Evolutionary conservation across 2,329 filamentous ascomycete genomes (phyloP).

Genomic region (Lizonia empirigonia): DNA sequence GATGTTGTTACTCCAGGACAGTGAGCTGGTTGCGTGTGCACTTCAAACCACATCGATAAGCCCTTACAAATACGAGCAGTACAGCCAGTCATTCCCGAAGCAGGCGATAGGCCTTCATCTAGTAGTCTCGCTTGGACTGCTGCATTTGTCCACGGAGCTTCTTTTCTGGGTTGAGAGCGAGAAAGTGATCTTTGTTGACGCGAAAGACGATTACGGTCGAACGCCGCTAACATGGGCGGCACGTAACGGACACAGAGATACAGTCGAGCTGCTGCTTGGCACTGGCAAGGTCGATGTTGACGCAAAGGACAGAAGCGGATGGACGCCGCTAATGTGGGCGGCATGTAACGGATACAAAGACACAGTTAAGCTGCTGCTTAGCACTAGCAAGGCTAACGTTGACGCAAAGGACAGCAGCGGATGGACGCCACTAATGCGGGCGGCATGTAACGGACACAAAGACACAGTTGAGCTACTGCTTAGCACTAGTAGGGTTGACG

Average conservation of each 20-base stretch:
- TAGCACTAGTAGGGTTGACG: no score
- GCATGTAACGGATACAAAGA: not conserved
- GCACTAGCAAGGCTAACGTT: no score
- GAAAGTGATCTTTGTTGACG: not conserved
- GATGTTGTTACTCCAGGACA: constrained; percentile 10
- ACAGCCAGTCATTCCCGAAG: constrained; percentile 2
- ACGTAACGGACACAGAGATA: constrained; percentile 4
- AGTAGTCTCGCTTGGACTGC: not conserved
- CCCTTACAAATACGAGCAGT: not conserved
- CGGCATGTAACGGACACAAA: no score
- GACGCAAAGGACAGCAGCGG: no score
- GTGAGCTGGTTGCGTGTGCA: constrained; percentile 3
- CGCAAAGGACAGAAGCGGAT: constrained; percentile 8
- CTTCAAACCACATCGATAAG: constrained; percentile 6
- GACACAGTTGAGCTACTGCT: no score
- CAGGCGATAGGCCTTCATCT: not conserved
- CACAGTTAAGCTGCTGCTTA: no score
- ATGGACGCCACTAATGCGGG: no score
- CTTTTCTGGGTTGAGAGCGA: not conserved
- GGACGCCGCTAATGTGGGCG: constrained; percentile 14
- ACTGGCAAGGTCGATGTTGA: constrained; percentile 13
- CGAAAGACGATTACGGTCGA: not conserved
- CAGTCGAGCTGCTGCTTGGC: constrained; percentile 16
- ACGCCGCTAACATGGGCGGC: constrained; percentile 7
- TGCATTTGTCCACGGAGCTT: not conserved